Conservation (phyloP, 805 yeast genomes). For the Schizosaccharomyces pombe region DNA sequence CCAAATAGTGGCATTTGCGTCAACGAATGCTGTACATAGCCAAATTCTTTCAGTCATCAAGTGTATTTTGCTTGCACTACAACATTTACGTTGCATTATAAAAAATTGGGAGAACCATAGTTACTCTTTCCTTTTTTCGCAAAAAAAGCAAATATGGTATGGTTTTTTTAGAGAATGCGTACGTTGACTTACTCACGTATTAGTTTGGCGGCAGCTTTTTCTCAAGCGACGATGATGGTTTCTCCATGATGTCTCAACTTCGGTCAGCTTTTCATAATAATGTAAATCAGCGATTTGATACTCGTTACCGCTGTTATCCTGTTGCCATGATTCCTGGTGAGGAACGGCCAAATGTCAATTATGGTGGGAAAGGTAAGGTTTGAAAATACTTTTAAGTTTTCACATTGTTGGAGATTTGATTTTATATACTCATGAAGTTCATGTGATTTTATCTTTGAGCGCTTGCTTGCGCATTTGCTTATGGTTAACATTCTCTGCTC, state of each 20-base stretch:
- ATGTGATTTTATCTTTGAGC: neutral
- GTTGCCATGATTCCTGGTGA: constrained; percentile 68
- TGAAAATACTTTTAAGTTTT: too few species aligned
- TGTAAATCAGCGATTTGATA: constrained; percentile 34
- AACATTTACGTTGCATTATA: too few species aligned
- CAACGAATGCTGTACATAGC: too few species aligned
- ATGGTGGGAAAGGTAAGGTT: constrained; percentile 48
- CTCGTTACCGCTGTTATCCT: constrained; percentile 80
- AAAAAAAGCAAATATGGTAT: too few species aligned
- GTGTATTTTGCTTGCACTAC: too few species aligned
- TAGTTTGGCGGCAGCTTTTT: constrained; percentile 3
- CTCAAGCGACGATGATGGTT: neutral
- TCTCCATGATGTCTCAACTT: constrained; percentile 2
- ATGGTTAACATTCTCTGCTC: too few species aligned
- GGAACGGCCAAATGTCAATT: constrained; percentile 47
- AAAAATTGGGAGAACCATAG: too few species aligned
- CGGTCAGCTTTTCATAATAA: neutral
- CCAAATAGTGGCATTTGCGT: too few species aligned
- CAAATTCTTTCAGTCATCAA: too few species aligned
- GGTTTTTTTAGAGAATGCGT: too few species aligned
- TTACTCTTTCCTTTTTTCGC: too few species aligned
- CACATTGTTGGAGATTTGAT: neutral
- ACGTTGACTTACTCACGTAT: too few species aligned
- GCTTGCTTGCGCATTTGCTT: neutral
- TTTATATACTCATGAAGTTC: neutral